phyloP scores from a whole-genome alignment of 768 basidiomycete genomes.

The Lactarius pseudohatsudake region DNA sequence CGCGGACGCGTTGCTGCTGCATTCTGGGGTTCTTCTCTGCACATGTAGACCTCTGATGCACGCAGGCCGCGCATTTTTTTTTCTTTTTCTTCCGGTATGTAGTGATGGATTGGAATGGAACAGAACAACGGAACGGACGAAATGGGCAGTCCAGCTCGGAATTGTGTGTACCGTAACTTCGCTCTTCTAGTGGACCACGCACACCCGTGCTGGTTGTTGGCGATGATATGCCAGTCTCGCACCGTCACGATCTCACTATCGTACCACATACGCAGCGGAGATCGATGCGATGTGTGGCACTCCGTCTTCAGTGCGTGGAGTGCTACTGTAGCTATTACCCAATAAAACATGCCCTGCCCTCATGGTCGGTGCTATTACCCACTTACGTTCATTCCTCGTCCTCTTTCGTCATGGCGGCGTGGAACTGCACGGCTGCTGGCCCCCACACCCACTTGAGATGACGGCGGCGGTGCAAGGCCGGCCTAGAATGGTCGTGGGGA shows the following conservation, averaged over 20 bases:
- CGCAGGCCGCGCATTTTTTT: background rate
- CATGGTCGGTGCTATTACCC: conserved; percentile 15
- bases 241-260: conserved; percentile 1
- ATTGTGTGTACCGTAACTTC: background rate
- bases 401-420: conserved; percentile 8
- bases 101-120: conserved; percentile 24
- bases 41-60: background rate
- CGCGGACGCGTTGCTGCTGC: background rate
- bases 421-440: background rate
- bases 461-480: background rate
- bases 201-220: conserved; percentile 5
- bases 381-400: conserved; percentile 15
- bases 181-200: conserved; percentile 1
- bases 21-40: conserved; percentile 11
- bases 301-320: background rate
- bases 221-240: background rate
- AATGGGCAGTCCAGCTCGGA: background rate
- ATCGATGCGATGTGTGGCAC: conserved; percentile 1
- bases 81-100: background rate
- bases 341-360: conserved; percentile 21
- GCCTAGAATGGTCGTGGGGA: background rate
- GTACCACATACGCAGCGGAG: background rate
- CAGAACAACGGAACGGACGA: background rate
- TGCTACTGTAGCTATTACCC: background rate
- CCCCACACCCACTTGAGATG: background rate